These are phyloP conservation scores for Penicillium nordicum DNA, from an alignment of 2,329 filamentous ascomycete genomes.

Conservation along the genomic window DNA sequence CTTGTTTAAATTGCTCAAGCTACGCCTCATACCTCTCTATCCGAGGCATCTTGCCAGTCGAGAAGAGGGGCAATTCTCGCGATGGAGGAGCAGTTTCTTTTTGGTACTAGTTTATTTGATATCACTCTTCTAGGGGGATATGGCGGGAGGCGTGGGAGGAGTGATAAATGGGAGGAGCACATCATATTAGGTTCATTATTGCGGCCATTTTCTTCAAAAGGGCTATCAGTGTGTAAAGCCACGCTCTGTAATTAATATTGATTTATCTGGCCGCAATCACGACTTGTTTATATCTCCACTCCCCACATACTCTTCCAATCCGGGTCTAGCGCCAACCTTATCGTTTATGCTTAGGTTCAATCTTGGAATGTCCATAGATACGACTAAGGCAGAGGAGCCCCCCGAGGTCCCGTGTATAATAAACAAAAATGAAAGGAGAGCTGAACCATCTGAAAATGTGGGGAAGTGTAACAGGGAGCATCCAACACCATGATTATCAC, in stretches of 20 bases:
- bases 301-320: background rate
- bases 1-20: conserved; percentile 7
- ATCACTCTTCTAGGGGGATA: background rate
- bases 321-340: background rate
- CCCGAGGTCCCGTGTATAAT: background rate
- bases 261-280: background rate
- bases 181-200: background rate
- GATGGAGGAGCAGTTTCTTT: conserved; percentile 1
- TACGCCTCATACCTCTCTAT: background rate
- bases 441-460: background rate
- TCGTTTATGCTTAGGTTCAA: background rate
- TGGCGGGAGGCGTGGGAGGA: conserved; percentile 3
- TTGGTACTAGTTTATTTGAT: background rate
- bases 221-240: background rate
- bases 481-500: background rate
- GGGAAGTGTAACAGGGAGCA: background rate
- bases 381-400: background rate
- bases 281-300: background rate
- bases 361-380: too few relatives aligned
- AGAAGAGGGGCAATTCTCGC: background rate
- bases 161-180: conserved; percentile 6
- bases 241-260: accelerated
- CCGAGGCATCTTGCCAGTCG: background rate
- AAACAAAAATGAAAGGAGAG: background rate
- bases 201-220: background rate